Base-by-base conservation (phyloP, 1,284 basidiomycete species). In the Cerioporus squamosus region DNA sequence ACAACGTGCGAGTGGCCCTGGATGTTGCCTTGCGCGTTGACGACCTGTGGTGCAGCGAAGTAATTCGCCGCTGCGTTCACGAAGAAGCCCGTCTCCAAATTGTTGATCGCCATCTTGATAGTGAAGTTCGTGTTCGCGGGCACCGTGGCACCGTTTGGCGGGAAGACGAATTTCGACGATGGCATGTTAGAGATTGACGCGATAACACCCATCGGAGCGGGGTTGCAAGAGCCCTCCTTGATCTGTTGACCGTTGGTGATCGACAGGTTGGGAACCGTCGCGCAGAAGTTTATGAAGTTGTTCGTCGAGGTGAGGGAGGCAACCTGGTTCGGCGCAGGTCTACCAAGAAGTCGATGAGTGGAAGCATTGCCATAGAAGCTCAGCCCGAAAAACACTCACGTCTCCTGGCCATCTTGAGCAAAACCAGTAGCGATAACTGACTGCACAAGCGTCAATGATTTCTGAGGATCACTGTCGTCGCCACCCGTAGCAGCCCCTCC, bases 1-100 rank as follows among this genome's bases (percentile, higher is more conserved):
- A 87, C 86, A 64, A 90, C 76, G 68, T 91, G 88, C 7, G 80
- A 80, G 73, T 87, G 85, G 3, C 85, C 85, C 44, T 73, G 67
- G 61, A 83, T 77, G 52, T 73, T 66, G 57, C 87, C 89, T 29
- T 69, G 63, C 3, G 61, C 66, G 68, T 87, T 81, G 18, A 89
- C 74, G 64, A 84, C 79, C 69, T 85, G 76, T 54, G 88, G 88
- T 57, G 81, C 75, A 61, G 78, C 64, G 70, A 80, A 82, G 75
- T 84, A 88, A 69, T 82, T 87, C 42, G 73, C 64, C 46, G 79
- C 62, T 2, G 84, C 77, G 69, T 83, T 84, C 51, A 77, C 79
- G 65, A 86, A 86, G 71, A 71, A 77, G 44, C 86, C 85, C 18
- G 83, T 78, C 53, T 77, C 67, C 59, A 81, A 69, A 62, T 82